Evolutionary conservation across 495 filamentous ascomycete species (phyloP).

Genomic region (Astrothelium macrocarpum): DNA sequence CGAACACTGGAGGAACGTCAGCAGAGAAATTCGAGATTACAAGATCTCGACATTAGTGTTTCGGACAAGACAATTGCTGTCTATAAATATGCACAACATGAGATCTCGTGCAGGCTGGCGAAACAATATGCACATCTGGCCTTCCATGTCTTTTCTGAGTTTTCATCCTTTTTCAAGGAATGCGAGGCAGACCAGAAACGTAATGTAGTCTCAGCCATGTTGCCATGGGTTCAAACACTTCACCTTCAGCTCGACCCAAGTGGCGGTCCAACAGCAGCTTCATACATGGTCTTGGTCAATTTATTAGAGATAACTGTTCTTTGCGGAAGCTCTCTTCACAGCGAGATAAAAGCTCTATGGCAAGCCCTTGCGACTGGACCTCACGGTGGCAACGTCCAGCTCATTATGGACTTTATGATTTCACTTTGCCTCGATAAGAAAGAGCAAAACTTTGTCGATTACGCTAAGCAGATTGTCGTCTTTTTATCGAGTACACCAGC

Average conservation of each 20-base stretch:
- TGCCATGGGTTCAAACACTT: slow-evolving; percentile 93
- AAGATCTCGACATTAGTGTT: slow-evolving; percentile 96
- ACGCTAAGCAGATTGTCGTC: slow-evolving; percentile 94
- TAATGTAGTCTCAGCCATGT: slow-evolving; percentile 86
- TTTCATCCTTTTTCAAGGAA: slow-evolving; percentile 80
- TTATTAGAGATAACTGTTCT: slow-evolving; percentile 94
- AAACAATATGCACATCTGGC: slow-evolving; percentile 80
- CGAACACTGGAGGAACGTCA: slow-evolving; percentile 75
- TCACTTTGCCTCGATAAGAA: slow-evolving; percentile 80
- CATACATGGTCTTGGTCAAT: slow-evolving; percentile 93
- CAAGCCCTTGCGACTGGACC: slow-evolving; percentile 91
- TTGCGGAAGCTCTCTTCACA: slow-evolving; percentile 76
- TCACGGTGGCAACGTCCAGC: slow-evolving; percentile 86
- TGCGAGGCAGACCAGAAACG: slow-evolving; percentile 70
- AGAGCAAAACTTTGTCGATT: slow-evolving; percentile 95
- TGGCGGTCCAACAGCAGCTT: slow-evolving; percentile 76
- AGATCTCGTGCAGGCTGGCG: slow-evolving; percentile 83
- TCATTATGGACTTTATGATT: slow-evolving; percentile 94
- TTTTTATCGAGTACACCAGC: slow-evolving; percentile 87
- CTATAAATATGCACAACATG: slow-evolving; percentile 94
- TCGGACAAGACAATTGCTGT: slow-evolving; percentile 97
- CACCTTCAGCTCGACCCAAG: slow-evolving; percentile 92
- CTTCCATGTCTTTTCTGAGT: slow-evolving; percentile 90
- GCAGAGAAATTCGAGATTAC: slow-evolving; percentile 76
- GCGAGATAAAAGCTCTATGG: slow-evolving; percentile 96